These are phyloP conservation scores for Leccinum truebloodii DNA, from an alignment of 768 basidiomycete species.

Conservation along the genomic window DNA sequence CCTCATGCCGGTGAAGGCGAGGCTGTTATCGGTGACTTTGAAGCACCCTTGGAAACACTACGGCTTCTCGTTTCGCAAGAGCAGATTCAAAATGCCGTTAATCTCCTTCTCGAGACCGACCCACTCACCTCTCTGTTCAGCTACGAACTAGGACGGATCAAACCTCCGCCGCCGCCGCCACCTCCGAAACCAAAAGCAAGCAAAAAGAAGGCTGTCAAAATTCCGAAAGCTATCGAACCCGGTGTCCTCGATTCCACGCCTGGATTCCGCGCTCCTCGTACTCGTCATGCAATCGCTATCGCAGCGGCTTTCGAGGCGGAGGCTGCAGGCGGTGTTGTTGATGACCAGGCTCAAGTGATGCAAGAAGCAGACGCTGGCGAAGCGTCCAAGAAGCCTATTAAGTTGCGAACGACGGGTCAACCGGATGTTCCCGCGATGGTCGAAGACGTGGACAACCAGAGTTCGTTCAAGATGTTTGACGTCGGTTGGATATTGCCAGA, in stretches of 20 bases:
- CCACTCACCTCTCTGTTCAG: constrained; percentile 69
- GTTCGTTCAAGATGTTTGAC: constrained; percentile 82
- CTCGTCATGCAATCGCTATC: constrained; percentile 44
- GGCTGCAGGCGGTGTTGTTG: constrained; percentile 22
- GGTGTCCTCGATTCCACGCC: constrained; percentile 40
- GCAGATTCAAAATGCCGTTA: constrained; percentile 51
- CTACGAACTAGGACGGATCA: constrained; percentile 63
- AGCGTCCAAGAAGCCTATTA: constrained; percentile 30
- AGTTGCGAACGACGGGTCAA: constrained; percentile 26
- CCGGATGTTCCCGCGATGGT: constrained; percentile 56
- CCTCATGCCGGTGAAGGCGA: constrained; percentile 8
- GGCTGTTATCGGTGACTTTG: constrained; percentile 64
- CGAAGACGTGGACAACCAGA: constrained; percentile 67
- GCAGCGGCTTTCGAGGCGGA: constrained; percentile 47
- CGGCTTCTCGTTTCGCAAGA: constrained; percentile 56
- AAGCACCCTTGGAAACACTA: constrained; percentile 62
- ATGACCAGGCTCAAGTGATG: constrained; percentile 10
- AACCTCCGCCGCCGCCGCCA: constrained; percentile 61
- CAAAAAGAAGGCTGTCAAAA: constrained; percentile 40
- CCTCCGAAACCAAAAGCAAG: constrained; percentile 43
- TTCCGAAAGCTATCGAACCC: constrained; percentile 21
- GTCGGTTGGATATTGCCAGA: constrained; percentile 85
- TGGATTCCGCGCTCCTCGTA: constrained; percentile 51
- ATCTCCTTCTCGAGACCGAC: constrained; percentile 53
- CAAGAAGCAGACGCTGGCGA: constrained; percentile 16